Evolutionary conservation across 371 early-diverging fungal species (phyloP).

Genomic region (Mortierella polycephala): DNA sequence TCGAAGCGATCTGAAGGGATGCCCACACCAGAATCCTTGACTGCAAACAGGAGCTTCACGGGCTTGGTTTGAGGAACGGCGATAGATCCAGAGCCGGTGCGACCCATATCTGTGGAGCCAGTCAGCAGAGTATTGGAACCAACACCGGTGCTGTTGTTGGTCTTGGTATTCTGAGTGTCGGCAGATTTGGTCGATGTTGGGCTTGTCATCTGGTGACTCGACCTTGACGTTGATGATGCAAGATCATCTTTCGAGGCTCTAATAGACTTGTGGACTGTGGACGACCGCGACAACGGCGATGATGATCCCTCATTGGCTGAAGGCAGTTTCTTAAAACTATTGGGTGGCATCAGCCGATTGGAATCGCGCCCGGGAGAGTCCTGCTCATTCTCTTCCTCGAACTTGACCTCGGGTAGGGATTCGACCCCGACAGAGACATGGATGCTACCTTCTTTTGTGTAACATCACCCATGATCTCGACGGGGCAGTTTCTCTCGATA

Average conservation of each 20-base stretch:
- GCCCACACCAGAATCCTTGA: slow-evolving; percentile 73
- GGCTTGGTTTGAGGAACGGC: slow-evolving; percentile 23
- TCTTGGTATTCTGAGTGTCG: neutral
- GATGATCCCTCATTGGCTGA: neutral
- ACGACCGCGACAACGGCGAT: too few relatives aligned
- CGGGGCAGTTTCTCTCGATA: slow-evolving; percentile 47
- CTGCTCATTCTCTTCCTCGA: slow-evolving; percentile 14
- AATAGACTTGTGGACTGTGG: too few relatives aligned
- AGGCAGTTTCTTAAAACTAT: neutral
- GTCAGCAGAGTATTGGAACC: neutral
- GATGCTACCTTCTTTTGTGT: slow-evolving; percentile 66
- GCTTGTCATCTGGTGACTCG: neutral
- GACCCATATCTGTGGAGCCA: slow-evolving; percentile 3
- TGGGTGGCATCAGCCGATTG: slow-evolving; percentile 20
- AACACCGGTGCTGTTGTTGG: neutral
- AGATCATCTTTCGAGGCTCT: neutral
- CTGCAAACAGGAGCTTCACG: slow-evolving; percentile 55
- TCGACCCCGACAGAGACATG: slow-evolving; percentile 58
- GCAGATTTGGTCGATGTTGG: slow-evolving; percentile 2
- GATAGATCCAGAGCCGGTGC: slow-evolving; percentile 20
- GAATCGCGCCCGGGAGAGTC: slow-evolving; percentile 3
- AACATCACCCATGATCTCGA: slow-evolving; percentile 60
- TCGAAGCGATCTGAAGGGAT: slow-evolving; percentile 62
- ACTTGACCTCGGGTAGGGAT: slow-evolving; percentile 22
- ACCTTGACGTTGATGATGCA: neutral